phyloP scores from a whole-genome alignment of 768 basidiomycete species.

The Mycena galopus region DNA sequence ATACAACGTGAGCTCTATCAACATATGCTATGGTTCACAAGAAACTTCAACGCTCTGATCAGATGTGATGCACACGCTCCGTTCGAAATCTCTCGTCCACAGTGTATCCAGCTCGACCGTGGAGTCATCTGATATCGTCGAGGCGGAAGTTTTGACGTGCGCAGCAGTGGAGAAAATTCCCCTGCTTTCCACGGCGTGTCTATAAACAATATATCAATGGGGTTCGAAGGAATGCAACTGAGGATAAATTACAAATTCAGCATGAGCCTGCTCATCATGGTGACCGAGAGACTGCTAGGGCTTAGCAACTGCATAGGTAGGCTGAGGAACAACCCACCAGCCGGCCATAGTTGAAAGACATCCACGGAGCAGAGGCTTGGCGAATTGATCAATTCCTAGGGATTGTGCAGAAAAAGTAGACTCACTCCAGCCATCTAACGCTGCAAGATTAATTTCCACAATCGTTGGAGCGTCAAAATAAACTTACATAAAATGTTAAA shows the following conservation, averaged over 20 bases:
- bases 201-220: no score
- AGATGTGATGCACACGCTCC: slow-evolving; percentile 4
- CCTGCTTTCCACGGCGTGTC: slow-evolving; percentile 24
- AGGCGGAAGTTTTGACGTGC: not conserved
- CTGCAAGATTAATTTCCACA: not conserved
- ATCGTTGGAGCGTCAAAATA: no score
- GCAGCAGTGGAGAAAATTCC: slow-evolving; percentile 28
- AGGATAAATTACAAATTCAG: no score
- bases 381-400: not conserved
- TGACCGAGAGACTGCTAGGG: slow-evolving; percentile 18
- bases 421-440: slow-evolving; percentile 8
- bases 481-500: slow-evolving; percentile 27
- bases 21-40: not conserved
- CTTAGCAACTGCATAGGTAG: not conserved
- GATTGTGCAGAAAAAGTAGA: no score
- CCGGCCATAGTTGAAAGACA: slow-evolving; percentile 27
- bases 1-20: not conserved
- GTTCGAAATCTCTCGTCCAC: slow-evolving; percentile 27
- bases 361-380: slow-evolving; percentile 27
- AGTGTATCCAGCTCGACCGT: slow-evolving; percentile 25
- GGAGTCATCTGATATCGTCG: not conserved
- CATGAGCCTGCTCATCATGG: slow-evolving; percentile 33
- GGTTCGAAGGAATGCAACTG: no score
- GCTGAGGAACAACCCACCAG: not conserved
- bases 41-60: not conserved